Evolutionary conservation across 257 asterid genomes (phyloP).

Genomic region (Nicotiana otophora): DNA sequence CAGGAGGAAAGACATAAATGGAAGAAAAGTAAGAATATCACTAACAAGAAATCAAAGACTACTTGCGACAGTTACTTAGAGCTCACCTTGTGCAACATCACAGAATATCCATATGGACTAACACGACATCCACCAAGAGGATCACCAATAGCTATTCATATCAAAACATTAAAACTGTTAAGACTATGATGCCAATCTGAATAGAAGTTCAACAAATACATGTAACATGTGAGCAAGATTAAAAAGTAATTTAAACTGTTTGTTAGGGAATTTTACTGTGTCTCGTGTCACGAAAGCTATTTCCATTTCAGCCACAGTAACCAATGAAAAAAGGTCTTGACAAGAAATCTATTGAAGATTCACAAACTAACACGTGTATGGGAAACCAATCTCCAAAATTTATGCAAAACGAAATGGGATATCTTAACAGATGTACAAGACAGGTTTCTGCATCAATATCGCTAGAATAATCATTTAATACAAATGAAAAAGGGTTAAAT

Average conservation of each 20-base stretch:
- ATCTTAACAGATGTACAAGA: background rate
- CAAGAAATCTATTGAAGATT: background rate
- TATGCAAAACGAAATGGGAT: background rate
- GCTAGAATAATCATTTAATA: background rate
- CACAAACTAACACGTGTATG: background rate
- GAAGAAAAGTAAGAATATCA: background rate
- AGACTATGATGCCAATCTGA: background rate
- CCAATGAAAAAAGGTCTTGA: background rate
- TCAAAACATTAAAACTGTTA: conserved; percentile 5
- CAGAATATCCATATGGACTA: conserved; percentile 78
- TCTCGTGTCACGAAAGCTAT: background rate
- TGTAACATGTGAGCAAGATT: background rate
- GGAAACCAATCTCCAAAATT: background rate
- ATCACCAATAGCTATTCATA: conserved; percentile 70
- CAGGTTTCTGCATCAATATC: background rate
- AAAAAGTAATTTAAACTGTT: background rate
- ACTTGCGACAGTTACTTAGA: background rate
- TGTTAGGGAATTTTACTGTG: background rate
- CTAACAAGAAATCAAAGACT: background rate
- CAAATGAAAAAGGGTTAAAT: background rate
- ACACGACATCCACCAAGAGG: conserved; percentile 93
- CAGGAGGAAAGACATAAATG: background rate
- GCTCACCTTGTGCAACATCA: conserved; percentile 80
- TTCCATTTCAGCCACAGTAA: background rate
- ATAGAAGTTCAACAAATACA: background rate